These are phyloP conservation scores for Alloteropsis semialata DNA, from an alignment of 176 grass and related monocot species.

Conservation along the genomic window DNA sequence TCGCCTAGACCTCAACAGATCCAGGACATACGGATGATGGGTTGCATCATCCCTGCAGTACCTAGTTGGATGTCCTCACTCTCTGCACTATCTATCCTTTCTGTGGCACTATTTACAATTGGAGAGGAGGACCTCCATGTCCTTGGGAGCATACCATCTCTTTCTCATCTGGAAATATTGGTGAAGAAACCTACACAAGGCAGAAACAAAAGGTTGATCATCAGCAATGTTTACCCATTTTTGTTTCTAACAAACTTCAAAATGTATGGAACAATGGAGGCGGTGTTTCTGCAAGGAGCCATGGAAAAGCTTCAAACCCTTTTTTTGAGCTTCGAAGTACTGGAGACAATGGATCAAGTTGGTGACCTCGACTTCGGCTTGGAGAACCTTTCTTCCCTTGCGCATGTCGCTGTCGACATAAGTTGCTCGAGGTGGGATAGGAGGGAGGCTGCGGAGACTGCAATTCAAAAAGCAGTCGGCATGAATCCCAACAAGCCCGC, in stretches of 20 bases:
- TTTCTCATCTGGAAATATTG: not conserved
- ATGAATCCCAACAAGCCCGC: not conserved
- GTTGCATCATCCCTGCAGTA: not conserved
- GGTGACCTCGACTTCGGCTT: not conserved
- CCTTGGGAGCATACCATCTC: not conserved
- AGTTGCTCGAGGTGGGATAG: not conserved
- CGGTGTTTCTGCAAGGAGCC: not conserved
- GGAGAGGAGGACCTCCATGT: not conserved
- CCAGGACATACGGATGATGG: not conserved
- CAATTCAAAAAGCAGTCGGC: not conserved
- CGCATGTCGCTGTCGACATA: not conserved
- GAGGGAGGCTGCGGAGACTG: not conserved
- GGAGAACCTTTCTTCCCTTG: not conserved
- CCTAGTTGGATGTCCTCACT: conserved; percentile 5
- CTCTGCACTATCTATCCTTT: not conserved
- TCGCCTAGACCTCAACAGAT: not conserved
- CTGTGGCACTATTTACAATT: not conserved
- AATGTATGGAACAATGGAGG: not conserved
- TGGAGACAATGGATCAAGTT: not conserved
- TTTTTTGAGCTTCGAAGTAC: not conserved
- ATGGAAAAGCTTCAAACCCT: not conserved
- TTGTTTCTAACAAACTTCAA: not conserved
- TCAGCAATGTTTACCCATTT: not conserved
- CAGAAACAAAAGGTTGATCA: not conserved
- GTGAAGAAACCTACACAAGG: not conserved